Base-by-base conservation (phyloP, 257 asterid species). In the Coffea canephora region DNA sequence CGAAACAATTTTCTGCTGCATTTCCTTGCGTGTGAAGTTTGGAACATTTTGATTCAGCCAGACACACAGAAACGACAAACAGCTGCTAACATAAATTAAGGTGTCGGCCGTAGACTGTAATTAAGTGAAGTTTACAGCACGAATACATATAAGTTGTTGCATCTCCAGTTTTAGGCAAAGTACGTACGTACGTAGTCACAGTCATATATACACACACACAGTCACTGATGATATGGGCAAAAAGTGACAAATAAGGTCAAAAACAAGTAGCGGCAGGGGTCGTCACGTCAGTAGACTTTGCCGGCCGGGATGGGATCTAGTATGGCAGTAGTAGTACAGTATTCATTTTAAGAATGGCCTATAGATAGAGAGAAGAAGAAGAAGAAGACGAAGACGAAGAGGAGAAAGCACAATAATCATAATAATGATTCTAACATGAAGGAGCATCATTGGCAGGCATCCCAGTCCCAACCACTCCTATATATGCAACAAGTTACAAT, bases 381-480 rank as follows among this genome's bases (percentile, higher is more conserved):
- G 64, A 27, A 73, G 71, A 43, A 64, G 57, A 19, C 3, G 41
- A 39, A 3, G 3, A n/a, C n/a, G n/a, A n/a, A n/a, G n/a, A n/a
- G n/a, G n/a, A 39, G 43, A 59, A 12, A 61, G 48, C 9, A 31
- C 31, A 31, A 31, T 31, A 64, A 45, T 14, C 23, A 39, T 39
- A 2, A 66, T 69, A 69, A 69, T 55, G 12, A 69, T 54, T 54
- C 27, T 52, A 52, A 54, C 73, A 62, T 74, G 52, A 69, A 49
- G 39, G 54, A 70, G 15, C 66, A 75, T 61, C 52, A 68, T 74
- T 69, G 82, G 76, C 49, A 31, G 31, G 31, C 57, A 52, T 19
- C 61, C 23, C 15, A 46, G 75, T 71, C 61, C 54, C 74, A 77
- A 78, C 74, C 16, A 52, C 41, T 69, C 67, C 64, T n/a, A n/a